Evolutionary conservation across 768 basidiomycete genomes (phyloP), one percentile per base, ranked within the genome.

Genomic region (Cystoderma amianthinum): DNA sequence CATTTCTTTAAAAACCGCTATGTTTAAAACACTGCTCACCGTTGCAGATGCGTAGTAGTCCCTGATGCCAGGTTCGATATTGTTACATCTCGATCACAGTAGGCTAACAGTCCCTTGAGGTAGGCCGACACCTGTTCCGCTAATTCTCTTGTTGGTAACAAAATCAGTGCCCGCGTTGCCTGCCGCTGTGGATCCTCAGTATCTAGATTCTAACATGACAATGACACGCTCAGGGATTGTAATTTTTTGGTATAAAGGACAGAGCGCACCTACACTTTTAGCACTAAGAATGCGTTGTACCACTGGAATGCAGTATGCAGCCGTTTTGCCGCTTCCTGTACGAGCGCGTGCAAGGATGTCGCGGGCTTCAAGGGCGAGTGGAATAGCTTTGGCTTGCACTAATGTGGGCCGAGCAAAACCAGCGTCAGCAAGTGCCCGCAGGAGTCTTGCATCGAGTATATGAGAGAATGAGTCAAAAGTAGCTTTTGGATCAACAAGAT

Each of bases 291-390:
- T 81, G 59, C 91, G 94, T 58, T 98, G 93, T 0, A 90, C 68
- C 18, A 94, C 64, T 0, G 96, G 96, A 7, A 98, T 72, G 51
- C 88, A 90, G 58, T 99, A 99, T 2, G 96, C 92, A 3, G 87
- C 90, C 0, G 96, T 99, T 68, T 99, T 99, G 18, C 96, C 96
- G 43, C 89, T 93, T 13, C 96, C 96, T 2, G 96, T 99, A 22
- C 90, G 77, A 2, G 96, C 95, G 34, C 90, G 78, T 15, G 94
- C 95, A 22, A 99, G 79, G 41, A 99, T 86, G 60, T 99, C 96
- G 23, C 73, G 69, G 48, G 84, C 81, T 60, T 92, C 86, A 23
- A 99, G 74, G 1, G 94, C 91, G 13, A 95, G 73, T 1, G 95
- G 94, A 36, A 99, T 94, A 3, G 90, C 85, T 58, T 89, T 91